Conservation (phyloP, 2,329 filamentous ascomycete genomes). For the Aspergillus fumigatiaffinis region DNA sequence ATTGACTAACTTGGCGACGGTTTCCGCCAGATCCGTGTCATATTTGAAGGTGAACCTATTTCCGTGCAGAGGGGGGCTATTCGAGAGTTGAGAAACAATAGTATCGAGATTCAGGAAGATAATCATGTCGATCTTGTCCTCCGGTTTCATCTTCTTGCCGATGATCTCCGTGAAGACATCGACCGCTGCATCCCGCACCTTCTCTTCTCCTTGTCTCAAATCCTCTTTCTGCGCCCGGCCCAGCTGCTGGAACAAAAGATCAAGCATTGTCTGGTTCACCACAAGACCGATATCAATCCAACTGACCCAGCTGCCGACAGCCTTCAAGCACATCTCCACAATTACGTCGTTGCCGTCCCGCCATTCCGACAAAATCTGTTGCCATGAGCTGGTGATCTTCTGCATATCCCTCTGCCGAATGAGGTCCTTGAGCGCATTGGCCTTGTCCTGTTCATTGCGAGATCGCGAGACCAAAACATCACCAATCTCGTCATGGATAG, state of each 20-base stretch:
- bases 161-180: slow-evolving; percentile 95
- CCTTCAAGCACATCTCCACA: slow-evolving; percentile 81
- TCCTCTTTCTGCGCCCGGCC: slow-evolving; percentile 64
- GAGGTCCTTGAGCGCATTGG: slow-evolving; percentile 86
- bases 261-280: slow-evolving; percentile 84
- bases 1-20: slow-evolving; percentile 93
- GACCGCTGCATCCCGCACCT: slow-evolving; percentile 83
- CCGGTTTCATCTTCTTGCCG: slow-evolving; percentile 93
- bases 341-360: slow-evolving; percentile 65
- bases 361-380: slow-evolving; percentile 80
- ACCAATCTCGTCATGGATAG: slow-evolving; percentile 95
- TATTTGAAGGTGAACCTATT: slow-evolving; percentile 78
- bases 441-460: slow-evolving; percentile 74
- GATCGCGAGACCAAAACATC: slow-evolving; percentile 82
- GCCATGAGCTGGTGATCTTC: slow-evolving; percentile 86
- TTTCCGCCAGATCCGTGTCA: slow-evolving; percentile 92
- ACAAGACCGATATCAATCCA: slow-evolving; percentile 97
- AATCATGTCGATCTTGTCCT: slow-evolving; percentile 93
- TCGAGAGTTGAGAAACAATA: slow-evolving; percentile 80
- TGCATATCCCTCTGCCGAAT: slow-evolving; percentile 81
- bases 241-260: slow-evolving; percentile 78
- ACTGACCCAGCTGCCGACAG: slow-evolving; percentile 96
- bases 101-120: slow-evolving; percentile 80
- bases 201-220: slow-evolving; percentile 68
- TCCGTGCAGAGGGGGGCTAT: slow-evolving; percentile 74